Evolutionary conservation across 2,329 filamentous ascomycete species (phyloP), one percentile per base, ranked within the genome.

Genomic region (Pseudogymnoascus sp.): DNA sequence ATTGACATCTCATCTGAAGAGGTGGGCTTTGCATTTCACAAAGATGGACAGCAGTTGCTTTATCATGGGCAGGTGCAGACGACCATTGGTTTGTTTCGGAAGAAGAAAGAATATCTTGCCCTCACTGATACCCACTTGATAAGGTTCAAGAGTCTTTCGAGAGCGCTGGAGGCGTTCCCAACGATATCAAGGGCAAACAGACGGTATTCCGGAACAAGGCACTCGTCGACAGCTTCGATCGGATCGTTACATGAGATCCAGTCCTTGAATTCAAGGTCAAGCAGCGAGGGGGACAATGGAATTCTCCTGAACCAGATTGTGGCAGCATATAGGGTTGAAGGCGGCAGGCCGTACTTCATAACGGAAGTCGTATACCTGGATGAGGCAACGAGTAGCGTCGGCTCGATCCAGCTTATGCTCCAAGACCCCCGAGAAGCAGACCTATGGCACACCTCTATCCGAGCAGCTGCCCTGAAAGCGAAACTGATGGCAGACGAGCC

Each of bases 101-200:
- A 89, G 76, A 89, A 87, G 76, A 87, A 82, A 74, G 87, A 90
- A 72, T 90, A 88, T 69, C 76, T 90, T 62, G 88, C 90, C 12
- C 77, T 90, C 67, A 90, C 87, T 5, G 87, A 89, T 67, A 83
- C 81, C 5, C 85, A 89, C 72, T 75, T 90, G 63, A 75, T 89
- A 62, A 81, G 87, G 11, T 89, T 88, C 77, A 89, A 89, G 73
- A 88, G 78, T 69, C 85, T 89, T 68, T 76, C 78, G 50, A 87
- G 87, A 72, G 88, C 88, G 11, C 78, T 81, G 28, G 87, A 90
- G 64, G 77, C 80, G 40, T 90, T 89, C 68, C 79, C 82, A 53
- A 77, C 75, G 4, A 81, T 84, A 61, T 60, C 74, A 44, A 70
- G 75, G 44, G 50, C 50, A 36, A 56, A 56, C 5, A 56, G 50